Percentiles rank a stretch among this genome's conserved stretches.
Evolutionary conservation across 1,139 yeast genomes (phyloP).

Genomic region (Saccharomycopsis phalli): DNA sequence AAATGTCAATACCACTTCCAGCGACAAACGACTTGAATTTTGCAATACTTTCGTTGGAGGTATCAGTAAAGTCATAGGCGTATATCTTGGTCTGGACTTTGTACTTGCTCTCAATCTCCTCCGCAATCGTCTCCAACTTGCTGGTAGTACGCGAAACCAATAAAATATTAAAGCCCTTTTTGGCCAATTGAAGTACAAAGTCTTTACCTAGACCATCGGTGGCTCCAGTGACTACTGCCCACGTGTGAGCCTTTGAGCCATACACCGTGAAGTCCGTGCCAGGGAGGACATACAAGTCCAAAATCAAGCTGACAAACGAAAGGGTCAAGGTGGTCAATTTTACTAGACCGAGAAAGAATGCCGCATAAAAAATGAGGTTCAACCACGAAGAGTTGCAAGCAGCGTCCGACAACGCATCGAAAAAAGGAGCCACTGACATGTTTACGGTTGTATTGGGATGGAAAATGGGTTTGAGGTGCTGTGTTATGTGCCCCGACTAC

Average conservation of each 20-base stretch:
- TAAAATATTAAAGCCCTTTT: slow-evolving; percentile 72
- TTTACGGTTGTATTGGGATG: too few relatives aligned
- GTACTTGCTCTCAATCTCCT: slow-evolving; percentile 53
- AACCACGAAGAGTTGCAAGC: slow-evolving; percentile 21
- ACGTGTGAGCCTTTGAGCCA: slow-evolving; percentile 57
- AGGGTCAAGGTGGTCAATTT: slow-evolving; percentile 40
- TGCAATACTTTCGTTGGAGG: slow-evolving; percentile 14
- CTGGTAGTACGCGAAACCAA: slow-evolving; percentile 77
- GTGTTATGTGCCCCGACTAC: too few relatives aligned
- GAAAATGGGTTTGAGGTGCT: too few relatives aligned
- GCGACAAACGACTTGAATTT: slow-evolving; percentile 23
- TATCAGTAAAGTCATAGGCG: slow-evolving; percentile 68
- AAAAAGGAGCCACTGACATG: slow-evolving; percentile 4
- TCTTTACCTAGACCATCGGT: slow-evolving; percentile 98
- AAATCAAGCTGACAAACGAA: slow-evolving; percentile 34
- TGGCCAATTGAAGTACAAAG: slow-evolving; percentile 77
- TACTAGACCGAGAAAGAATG: slow-evolving; percentile 41
- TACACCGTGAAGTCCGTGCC: slow-evolving; percentile 54
- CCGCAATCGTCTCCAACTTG: slow-evolving; percentile 59
- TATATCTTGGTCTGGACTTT: slow-evolving; percentile 56
- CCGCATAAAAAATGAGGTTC: slow-evolving; percentile 27
- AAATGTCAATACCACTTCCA: slow-evolving; percentile 40
- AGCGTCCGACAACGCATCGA: slow-evolving; percentile 7
- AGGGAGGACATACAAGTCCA: slow-evolving; percentile 59
- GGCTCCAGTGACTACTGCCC: slow-evolving; percentile 96